A percentile compares a stretch with the other conserved stretches of the same genome.
Evolutionary conservation across 208 protist species (phyloP).

Genomic region (Acanthamoeba lenticulata): DNA sequence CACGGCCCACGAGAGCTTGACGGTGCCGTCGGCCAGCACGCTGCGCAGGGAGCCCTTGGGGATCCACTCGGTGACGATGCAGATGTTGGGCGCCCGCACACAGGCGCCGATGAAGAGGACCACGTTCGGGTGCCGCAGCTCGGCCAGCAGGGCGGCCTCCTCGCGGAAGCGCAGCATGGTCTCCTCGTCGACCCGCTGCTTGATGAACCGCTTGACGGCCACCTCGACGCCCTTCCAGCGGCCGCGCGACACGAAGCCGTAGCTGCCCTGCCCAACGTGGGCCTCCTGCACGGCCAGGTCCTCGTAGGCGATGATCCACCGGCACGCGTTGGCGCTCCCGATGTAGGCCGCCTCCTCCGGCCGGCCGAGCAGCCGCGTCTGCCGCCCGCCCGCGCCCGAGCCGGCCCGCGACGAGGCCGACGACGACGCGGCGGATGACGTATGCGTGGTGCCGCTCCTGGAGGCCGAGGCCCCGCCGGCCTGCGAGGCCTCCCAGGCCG

Average conservation of each 20-base stretch:
- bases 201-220: conserved; percentile 47
- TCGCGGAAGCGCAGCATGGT: conserved; percentile 54
- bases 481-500: background rate
- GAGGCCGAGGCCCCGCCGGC: background rate
- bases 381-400: background rate
- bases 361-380: background rate
- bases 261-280: conserved; percentile 7
- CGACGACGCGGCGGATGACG: background rate
- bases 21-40: background rate
- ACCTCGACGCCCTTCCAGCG: conserved; percentile 52
- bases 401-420: background rate
- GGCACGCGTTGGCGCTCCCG: conserved; percentile 30
- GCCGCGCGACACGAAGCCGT: conserved; percentile 5
- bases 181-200: conserved; percentile 48
- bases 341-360: background rate
- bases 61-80: conserved; percentile 50
- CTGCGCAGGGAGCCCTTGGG: conserved; percentile 14
- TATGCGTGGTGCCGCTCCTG: background rate
- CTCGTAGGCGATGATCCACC: conserved; percentile 50
- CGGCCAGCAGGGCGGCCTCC: conserved; percentile 5
- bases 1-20: conserved; percentile 28
- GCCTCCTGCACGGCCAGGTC: background rate
- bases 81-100: background rate
- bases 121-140: conserved; percentile 51
- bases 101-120: conserved; percentile 55